Evolutionary conservation across 441 rosid species (phyloP).

Genomic region (Rhodomyrtus psidioides): DNA sequence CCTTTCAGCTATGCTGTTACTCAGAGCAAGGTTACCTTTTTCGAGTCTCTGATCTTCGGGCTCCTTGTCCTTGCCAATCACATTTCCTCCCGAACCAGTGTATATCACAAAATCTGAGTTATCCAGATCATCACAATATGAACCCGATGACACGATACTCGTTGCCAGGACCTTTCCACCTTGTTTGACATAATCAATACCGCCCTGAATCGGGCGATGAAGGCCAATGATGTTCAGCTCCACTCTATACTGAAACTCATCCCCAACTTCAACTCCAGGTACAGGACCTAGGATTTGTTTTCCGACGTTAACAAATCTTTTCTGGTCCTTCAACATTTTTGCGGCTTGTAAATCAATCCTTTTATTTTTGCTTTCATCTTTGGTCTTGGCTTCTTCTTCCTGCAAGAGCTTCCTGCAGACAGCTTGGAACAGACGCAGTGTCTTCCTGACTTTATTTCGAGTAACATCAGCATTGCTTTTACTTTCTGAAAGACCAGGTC

Average conservation of each 20-base stretch:
- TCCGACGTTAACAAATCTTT: conserved; percentile 31
- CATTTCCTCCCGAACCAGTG: conserved; percentile 84
- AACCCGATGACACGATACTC: conserved; percentile 81
- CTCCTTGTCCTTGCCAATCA: conserved; percentile 38
- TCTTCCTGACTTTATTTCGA: conserved; percentile 65
- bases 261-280: conserved; percentile 90
- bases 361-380: conserved; percentile 1
- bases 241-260: conserved; percentile 72
- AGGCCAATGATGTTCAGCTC: conserved; percentile 85
- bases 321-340: conserved; percentile 43
- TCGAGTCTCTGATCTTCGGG: conserved; percentile 75
- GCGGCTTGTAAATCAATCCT: conserved; percentile 61
- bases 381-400: conserved; percentile 52
- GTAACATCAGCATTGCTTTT: conserved; percentile 14
- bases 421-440: conserved; percentile 59
- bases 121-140: conserved; percentile 67
- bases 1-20: conserved; percentile 39
- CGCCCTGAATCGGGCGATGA: conserved; percentile 62
- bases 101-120: conserved; percentile 66
- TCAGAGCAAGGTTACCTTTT: conserved; percentile 66
- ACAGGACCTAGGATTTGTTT: conserved; percentile 52
- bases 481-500: conserved; percentile 8
- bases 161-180: conserved; percentile 36
- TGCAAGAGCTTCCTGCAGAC: conserved; percentile 59
- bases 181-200: conserved; percentile 64